Conservation (phyloP, 345 rosid species). For the Moricandia moricandioides region DNA sequence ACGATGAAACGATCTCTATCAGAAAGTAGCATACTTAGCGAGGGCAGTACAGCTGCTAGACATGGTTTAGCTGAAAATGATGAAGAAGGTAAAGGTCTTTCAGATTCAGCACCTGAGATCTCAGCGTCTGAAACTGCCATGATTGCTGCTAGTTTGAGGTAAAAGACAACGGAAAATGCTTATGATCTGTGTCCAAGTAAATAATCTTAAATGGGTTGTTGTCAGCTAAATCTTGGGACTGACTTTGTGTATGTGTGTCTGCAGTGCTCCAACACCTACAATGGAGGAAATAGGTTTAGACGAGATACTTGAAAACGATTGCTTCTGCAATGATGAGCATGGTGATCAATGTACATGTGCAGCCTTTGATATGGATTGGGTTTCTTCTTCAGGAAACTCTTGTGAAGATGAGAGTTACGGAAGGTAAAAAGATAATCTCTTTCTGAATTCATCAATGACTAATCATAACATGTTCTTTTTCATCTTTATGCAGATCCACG, state of each 20-base stretch:
- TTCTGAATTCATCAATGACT: background rate
- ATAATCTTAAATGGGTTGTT: background rate
- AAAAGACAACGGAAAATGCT: background rate
- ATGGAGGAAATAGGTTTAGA: constrained; percentile 44
- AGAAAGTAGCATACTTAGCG: constrained; percentile 66
- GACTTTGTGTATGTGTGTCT: background rate
- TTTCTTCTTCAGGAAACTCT: constrained; percentile 90
- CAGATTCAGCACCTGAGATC: constrained; percentile 64
- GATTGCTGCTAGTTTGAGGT: constrained; percentile 54
- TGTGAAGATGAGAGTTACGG: constrained; percentile 68
- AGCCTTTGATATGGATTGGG: constrained; percentile 77
- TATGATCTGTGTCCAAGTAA: background rate
- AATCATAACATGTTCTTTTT: background rate
- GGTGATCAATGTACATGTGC: constrained; percentile 61
- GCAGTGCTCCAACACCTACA: constrained; percentile 47
- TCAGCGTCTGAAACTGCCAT: constrained; percentile 47
- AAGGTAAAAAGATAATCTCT: constrained; percentile 45
- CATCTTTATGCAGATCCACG: constrained; percentile 50
- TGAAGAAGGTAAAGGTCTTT: constrained; percentile 47
- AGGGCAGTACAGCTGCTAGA: constrained; percentile 42
- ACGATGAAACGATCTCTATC: constrained; percentile 74
- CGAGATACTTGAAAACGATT: constrained; percentile 44
- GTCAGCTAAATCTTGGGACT: constrained; percentile 27
- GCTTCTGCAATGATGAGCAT: constrained; percentile 47
- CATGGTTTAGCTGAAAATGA: constrained; percentile 40